These are phyloP conservation scores for Urochloa ruziziensis DNA, from an alignment of 176 grass and related monocot species.

Conservation along the genomic window DNA sequence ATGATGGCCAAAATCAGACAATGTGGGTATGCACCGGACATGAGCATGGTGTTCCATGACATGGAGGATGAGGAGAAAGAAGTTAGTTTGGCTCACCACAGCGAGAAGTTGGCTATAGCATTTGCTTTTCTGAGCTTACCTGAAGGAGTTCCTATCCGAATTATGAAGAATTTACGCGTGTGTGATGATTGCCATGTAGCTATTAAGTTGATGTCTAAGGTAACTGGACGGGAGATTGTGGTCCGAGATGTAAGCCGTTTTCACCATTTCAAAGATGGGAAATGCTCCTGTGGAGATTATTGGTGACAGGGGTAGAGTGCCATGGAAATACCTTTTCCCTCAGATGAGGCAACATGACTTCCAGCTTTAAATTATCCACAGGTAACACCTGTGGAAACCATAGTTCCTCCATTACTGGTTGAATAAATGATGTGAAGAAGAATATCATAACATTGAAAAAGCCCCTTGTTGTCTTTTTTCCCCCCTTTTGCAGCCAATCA, in stretches of 20 bases:
- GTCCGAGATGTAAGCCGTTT: constrained; percentile 73
- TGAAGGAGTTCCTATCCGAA: constrained; percentile 54
- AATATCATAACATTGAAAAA: background rate
- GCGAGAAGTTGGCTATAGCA: constrained; percentile 71
- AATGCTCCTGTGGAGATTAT: constrained; percentile 68
- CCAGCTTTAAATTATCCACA: background rate
- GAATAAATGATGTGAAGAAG: background rate
- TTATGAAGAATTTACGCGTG: constrained; percentile 83
- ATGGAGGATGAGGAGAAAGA: constrained; percentile 86
- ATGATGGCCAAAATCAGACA: constrained; percentile 53
- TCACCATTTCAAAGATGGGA: constrained; percentile 66
- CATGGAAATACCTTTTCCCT: background rate
- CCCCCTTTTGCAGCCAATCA: background rate
- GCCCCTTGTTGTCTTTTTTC: background rate
- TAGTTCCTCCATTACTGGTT: background rate
- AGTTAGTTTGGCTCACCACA: constrained; percentile 63
- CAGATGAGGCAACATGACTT: background rate
- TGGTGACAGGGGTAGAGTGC: constrained; percentile 37
- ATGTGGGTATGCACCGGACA: constrained; percentile 61
- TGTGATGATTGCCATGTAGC: constrained; percentile 76
- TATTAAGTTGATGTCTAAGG: constrained; percentile 65
- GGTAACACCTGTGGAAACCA: background rate
- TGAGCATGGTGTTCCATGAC: constrained; percentile 72
- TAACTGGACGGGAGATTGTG: constrained; percentile 60
- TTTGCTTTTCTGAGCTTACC: constrained; percentile 69